Base-by-base conservation (phyloP, 441 rosid species). In the Gossypium laxum region DNA sequence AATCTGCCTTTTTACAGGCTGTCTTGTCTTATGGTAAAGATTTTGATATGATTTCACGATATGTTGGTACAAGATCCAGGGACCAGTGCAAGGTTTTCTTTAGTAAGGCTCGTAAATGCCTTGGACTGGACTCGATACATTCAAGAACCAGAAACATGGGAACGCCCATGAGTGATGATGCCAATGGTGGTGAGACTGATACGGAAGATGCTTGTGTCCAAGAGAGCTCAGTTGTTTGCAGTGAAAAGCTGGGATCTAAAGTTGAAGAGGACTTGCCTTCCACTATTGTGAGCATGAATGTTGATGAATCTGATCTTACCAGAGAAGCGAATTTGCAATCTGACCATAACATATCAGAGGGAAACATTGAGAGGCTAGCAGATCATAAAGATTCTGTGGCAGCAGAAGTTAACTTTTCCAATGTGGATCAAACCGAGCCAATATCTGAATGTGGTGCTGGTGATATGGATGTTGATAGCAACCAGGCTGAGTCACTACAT, bases 71-170 rank as follows among this genome's bases (percentile, higher is more conserved):
- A 59, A 90, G 91, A 75, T 87, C 98, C 43, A 80, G 75, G 75
- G 91, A 89, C 74, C 93, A 96, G 76, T 96, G 99, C 71, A 89
- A 81, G 82, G 88, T 93, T 74, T 96, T 92, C 80, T 96, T 81
- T 70, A 91, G 97, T 79, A 96, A 96, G 89, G 96, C 89, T 68
- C 85, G 95, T 54, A 96, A 90, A 78, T 90, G 97, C 78, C 92
- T 96, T 63, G 94, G 97, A 22, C 81, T 96, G 83, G 99, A 96
- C 81, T 72, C 52, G 67, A 52, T 91, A 69, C 89, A 75, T 72
- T 78, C 86, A 61, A 81, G 77, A 60, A 74, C 72, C 74, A 84
- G 80, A 67, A 78, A 76, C 73, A 41, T 67, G 11, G 84, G 89
- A 52, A 75, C 86, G 10, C 79, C 82, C 0, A 77, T 69, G 38